These are phyloP conservation scores for Pythium volutum DNA, from an alignment of 352 stramenopile species.

Conservation along the genomic window DNA sequence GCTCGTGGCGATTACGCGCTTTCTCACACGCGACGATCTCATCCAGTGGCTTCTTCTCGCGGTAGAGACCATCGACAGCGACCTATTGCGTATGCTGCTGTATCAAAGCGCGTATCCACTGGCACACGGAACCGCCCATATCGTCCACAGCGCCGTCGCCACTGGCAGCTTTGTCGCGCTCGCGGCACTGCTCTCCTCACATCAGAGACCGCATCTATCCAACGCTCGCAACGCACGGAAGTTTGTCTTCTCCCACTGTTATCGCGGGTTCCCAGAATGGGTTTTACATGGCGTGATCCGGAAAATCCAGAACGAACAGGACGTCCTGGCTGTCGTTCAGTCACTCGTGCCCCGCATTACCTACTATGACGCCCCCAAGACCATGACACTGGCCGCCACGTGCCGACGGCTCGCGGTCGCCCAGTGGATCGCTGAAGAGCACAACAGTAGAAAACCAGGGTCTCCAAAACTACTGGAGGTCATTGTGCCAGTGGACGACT, in stretches of 20 bases:
- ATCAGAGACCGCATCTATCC: not conserved
- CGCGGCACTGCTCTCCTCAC: not conserved
- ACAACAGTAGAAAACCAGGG: not conserved
- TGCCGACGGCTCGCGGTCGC: not conserved
- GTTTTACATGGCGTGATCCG: slow-evolving; percentile 8
- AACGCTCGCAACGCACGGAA: not conserved
- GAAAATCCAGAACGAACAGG: not conserved
- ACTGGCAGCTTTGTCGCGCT: not conserved
- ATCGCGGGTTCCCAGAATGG: not conserved
- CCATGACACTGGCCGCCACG: not conserved
- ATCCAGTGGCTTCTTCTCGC: not conserved
- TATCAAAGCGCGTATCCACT: slow-evolving; percentile 8
- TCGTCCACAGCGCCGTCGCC: not conserved
- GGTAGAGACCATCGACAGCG: not conserved
- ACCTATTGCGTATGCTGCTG: not conserved
- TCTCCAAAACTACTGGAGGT: not conserved
- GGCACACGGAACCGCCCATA: not conserved
- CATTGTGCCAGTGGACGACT: not conserved
- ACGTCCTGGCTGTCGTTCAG: not conserved
- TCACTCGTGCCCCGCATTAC: not conserved
- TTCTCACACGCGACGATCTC: not conserved
- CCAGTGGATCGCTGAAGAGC: not conserved
- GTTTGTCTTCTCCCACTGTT: not conserved
- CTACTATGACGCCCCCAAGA: not conserved
- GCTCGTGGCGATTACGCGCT: not conserved